Percentiles rank a stretch among this genome's conserved stretches.
Evolutionary conservation across 352 stramenopile species (phyloP).

Genomic region (Sclerospora graminicola): DNA sequence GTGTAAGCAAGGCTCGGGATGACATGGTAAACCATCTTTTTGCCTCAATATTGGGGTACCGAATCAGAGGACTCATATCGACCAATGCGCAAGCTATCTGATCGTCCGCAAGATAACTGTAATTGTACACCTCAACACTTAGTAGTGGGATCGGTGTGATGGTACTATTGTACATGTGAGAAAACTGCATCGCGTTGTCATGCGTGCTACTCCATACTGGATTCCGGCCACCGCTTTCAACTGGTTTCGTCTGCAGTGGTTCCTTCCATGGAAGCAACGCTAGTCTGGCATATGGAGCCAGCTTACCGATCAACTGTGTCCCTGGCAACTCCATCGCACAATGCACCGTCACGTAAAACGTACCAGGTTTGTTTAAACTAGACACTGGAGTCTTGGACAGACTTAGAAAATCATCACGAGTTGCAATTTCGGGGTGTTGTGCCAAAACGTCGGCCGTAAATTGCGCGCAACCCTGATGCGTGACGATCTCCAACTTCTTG

Average conservation of each 20-base stretch:
- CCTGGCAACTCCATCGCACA: conserved; percentile 63
- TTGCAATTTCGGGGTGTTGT: conserved; percentile 42
- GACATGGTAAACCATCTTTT: conserved; percentile 81
- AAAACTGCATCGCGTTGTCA: conserved; percentile 75
- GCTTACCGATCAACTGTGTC: conserved; percentile 50
- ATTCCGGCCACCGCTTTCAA: conserved; percentile 62
- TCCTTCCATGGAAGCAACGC: conserved; percentile 81
- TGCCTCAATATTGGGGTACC: conserved; percentile 54
- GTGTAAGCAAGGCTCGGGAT: conserved; percentile 37
- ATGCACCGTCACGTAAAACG: conserved; percentile 67
- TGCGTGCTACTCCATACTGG: conserved; percentile 62
- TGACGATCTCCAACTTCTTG: conserved; percentile 39
- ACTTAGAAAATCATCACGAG: conserved; percentile 37
- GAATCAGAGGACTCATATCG: conserved; percentile 73
- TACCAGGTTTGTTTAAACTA: conserved; percentile 51
- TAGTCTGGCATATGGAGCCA: conserved; percentile 61
- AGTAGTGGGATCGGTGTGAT: conserved; percentile 79
- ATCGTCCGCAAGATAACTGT: conserved; percentile 74
- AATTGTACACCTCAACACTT: conserved; percentile 81
- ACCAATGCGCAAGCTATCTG: conserved; percentile 68
- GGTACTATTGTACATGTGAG: conserved; percentile 85
- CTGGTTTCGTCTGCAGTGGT: conserved; percentile 65
- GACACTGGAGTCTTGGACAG: conserved; percentile 35
- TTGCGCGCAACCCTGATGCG: conserved; percentile 62
- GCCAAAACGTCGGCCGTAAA: conserved; percentile 65